Percentiles rank a stretch among this genome's conserved stretches.
phyloP scores from a whole-genome alignment of 345 rosid species.

The Eucalyptus cladocalyx region DNA sequence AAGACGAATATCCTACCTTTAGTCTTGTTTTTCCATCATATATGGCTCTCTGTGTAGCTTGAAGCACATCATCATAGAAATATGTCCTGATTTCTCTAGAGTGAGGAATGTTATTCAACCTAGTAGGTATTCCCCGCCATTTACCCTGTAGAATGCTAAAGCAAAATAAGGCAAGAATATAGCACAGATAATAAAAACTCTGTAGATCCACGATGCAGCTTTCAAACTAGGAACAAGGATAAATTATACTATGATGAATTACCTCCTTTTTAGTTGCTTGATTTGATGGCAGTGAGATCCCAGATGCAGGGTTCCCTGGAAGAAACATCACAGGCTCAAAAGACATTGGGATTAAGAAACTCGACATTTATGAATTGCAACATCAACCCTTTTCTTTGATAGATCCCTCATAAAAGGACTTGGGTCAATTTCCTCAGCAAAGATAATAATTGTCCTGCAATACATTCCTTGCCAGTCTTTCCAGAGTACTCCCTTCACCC shows the following conservation, averaged over 20 bases:
- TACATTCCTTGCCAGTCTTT: background rate
- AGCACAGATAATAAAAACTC: background rate
- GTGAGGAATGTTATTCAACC: slow-evolving; percentile 91
- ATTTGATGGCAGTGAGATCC: background rate
- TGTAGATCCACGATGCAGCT: background rate
- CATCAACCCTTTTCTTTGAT: background rate
- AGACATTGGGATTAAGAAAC: background rate
- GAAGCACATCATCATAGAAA: slow-evolving; percentile 82
- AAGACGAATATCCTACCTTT: slow-evolving; percentile 24
- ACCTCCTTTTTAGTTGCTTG: slow-evolving; percentile 37
- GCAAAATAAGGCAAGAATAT: slow-evolving; percentile 16
- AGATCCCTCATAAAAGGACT: background rate
- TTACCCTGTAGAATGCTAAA: slow-evolving; percentile 43
- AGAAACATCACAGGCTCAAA: background rate
- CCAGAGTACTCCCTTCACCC: background rate
- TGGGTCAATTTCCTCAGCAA: background rate
- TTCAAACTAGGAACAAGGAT: background rate
- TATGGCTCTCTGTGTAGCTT: slow-evolving; percentile 65
- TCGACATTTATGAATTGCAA: background rate
- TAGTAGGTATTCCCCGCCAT: slow-evolving; percentile 94
- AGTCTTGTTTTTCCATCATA: slow-evolving; percentile 59
- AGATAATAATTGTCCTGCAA: background rate
- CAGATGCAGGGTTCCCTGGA: background rate
- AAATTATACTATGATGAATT: background rate
- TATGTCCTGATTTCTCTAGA: slow-evolving; percentile 85